phyloP scores from a whole-genome alignment of 768 basidiomycete species.

The Auricularia auricula-judae region DNA sequence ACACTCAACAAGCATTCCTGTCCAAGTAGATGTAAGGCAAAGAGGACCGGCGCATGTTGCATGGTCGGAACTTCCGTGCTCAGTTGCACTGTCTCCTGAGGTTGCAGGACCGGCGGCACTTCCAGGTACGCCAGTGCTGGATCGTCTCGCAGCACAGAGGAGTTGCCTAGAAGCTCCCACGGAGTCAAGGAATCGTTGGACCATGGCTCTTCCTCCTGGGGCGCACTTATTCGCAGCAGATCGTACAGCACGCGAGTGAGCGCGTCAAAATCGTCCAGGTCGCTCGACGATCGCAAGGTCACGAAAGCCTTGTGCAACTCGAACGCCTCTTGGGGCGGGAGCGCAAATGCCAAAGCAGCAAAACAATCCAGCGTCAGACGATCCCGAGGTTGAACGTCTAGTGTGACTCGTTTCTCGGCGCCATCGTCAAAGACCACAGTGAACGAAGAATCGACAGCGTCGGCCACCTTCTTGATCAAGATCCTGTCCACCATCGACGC shows the following conservation, averaged over 20 bases:
- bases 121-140: slow-evolving; percentile 38
- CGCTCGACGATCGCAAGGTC: slow-evolving; percentile 10
- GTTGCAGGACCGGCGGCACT: slow-evolving; percentile 19
- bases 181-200: slow-evolving; percentile 11
- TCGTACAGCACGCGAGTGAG: slow-evolving; percentile 41
- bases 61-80: slow-evolving; percentile 23
- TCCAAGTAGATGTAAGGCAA: slow-evolving; percentile 69
- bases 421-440: slow-evolving; percentile 46
- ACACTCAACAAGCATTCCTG: slow-evolving; percentile 27
- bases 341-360: slow-evolving; percentile 46
- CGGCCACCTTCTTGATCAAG: slow-evolving; percentile 33
- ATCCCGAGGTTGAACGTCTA: slow-evolving; percentile 48
- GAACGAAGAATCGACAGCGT: slow-evolving; percentile 39
- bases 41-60: slow-evolving; percentile 48
- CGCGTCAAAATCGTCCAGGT: slow-evolving; percentile 45
- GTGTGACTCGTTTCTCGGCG: slow-evolving; percentile 30
- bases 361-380: slow-evolving; percentile 48
- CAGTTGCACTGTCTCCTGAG: slow-evolving; percentile 1
- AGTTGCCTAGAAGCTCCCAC: slow-evolving; percentile 41
- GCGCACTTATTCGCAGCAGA: slow-evolving; percentile 28
- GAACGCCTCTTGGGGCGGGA: slow-evolving; percentile 49
- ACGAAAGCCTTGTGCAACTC: slow-evolving; percentile 45
- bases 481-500: slow-evolving; percentile 10
- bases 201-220: slow-evolving; percentile 1
- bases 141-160: slow-evolving; percentile 49